Percentiles rank a stretch among this genome's conserved stretches.
These are phyloP conservation scores for Ophiostoma quercus DNA, from an alignment of 2,329 filamentous ascomycete species.

Conservation along the genomic window DNA sequence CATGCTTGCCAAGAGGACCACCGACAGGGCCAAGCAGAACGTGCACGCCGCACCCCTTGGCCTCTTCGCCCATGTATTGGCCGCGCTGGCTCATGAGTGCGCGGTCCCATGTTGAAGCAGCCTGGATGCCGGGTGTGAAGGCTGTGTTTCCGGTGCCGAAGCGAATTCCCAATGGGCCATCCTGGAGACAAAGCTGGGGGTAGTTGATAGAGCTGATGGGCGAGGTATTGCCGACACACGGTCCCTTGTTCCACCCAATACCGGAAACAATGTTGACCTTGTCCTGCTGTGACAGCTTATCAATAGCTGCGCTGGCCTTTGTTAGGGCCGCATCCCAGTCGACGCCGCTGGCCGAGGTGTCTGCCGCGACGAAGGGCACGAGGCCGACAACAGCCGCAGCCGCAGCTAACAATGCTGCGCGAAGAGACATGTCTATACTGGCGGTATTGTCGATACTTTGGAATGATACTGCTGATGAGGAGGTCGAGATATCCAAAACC, in stretches of 20 bases:
- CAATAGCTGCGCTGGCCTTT: conserved; percentile 63
- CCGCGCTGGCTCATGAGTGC: conserved; percentile 68
- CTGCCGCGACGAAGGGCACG: not conserved
- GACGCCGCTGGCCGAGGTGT: conserved; percentile 22
- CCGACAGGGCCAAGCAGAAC: conserved; percentile 51
- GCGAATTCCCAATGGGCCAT: conserved; percentile 71
- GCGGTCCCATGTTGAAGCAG: conserved; percentile 74
- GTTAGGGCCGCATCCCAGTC: conserved; percentile 64
- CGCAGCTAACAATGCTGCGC: conserved; percentile 30
- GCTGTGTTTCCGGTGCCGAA: conserved; percentile 66
- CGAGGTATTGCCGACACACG: conserved; percentile 60
- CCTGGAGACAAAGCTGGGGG: conserved; percentile 70
- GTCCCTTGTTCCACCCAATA: conserved; percentile 64
- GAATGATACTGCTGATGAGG: not conserved
- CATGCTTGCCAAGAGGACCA: conserved; percentile 68
- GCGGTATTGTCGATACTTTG: not conserved
- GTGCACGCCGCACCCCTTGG: conserved; percentile 44
- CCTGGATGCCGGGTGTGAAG: conserved; percentile 74
- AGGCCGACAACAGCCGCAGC: conserved; percentile 4
- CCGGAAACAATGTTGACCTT: conserved; percentile 78
- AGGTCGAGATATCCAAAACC: not conserved
- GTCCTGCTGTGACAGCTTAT: conserved; percentile 64
- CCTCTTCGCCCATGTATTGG: conserved; percentile 63
- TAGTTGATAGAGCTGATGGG: conserved; percentile 56
- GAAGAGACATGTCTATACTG: conserved; percentile 7